Evolutionary conservation across 2,329 filamentous ascomycete species (phyloP).

Genomic region (Cercospora sojina): DNA sequence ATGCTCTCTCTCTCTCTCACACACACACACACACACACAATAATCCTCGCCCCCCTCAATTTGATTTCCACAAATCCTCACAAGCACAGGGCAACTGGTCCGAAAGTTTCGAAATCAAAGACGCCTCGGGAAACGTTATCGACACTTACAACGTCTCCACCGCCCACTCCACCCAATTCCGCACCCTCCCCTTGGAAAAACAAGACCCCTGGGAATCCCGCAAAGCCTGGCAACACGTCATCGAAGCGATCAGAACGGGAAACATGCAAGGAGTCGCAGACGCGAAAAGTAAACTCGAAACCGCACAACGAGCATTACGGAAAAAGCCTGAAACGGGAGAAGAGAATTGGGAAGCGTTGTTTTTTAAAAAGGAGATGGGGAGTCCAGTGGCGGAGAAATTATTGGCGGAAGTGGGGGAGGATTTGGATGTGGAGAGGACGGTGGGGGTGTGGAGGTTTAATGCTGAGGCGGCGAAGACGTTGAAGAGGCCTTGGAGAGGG

Average conservation of each 20-base stretch:
- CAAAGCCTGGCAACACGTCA: constrained; percentile 46
- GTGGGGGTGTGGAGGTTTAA: constrained; percentile 69
- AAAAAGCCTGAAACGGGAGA: constrained; percentile 41
- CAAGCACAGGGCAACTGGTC: constrained; percentile 46
- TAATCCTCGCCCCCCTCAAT: neutral
- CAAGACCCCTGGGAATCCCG: constrained; percentile 50
- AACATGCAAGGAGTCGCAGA: constrained; percentile 45
- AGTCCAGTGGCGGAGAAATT: constrained; percentile 36
- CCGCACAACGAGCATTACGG: constrained; percentile 44
- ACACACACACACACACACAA: no score
- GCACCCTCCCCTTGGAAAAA: constrained; percentile 35
- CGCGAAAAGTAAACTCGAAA: constrained; percentile 35
- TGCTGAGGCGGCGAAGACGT: constrained; percentile 44
- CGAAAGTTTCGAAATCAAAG: constrained; percentile 41
- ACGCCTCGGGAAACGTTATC: constrained; percentile 38
- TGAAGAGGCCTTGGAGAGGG: constrained; percentile 35
- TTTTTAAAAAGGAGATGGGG: constrained; percentile 40
- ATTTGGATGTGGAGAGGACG: constrained; percentile 60
- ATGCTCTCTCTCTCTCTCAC: no score
- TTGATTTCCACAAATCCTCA: constrained; percentile 23
- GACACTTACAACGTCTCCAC: constrained; percentile 39
- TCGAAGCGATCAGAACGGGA: constrained; percentile 40
- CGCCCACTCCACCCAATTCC: constrained; percentile 29
- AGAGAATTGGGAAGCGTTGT: constrained; percentile 42
- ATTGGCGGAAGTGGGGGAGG: constrained; percentile 37